Evolutionary conservation across 2,329 filamentous ascomycete genomes (phyloP), one percentile per base, ranked within the genome.

Genomic region (Fusarium sp.): DNA sequence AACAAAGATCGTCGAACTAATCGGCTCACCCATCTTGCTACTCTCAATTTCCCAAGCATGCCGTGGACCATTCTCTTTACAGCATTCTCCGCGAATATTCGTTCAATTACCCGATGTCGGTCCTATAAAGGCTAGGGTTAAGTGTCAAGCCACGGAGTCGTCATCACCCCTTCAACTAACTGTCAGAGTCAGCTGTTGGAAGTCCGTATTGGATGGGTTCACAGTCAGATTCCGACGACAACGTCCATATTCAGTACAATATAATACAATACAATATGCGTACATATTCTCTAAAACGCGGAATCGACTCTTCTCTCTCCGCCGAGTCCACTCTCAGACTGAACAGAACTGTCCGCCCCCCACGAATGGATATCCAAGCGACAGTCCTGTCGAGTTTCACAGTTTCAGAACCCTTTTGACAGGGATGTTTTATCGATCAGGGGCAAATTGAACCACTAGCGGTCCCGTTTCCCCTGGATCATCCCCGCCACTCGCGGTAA

Each of bases 371-470:
- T n/a, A 63, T 44, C 47, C 24, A 44, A 60, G 72, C 55, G 65
- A 70, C 20, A 56, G 48, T 31, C 47, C 39, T 47, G 54, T 55
- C 41, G 52, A 61, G 74, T 76, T 66, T 77, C 71, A 73, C 69
- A 56, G 75, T 77, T 77, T 77, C 75, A 77, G 74, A 66, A 60
- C 68, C 55, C 47, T 65, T 47, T 39, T 51, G 58, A 51, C 56
- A 58, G 56, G 56, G 56, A 51, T 58, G 42, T 48, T 58, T 38
- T 58, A 58, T 36, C 42, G 56, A 51, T 44, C 63, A 75, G 72
- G 72, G 72, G 72, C 72, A 74, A 75, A 75, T 68, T 60, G 66
- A 63, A 48, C 65, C 74, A 71, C 62, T 77, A 69, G 70, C 41
- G 66, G 65, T 58, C 54, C 74, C 67, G 47, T 63, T 72, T 51